Percentiles rank a stretch among this genome's conserved stretches.
phyloP scores from a whole-genome alignment of 2,329 filamentous ascomycete species.

The Pseudogymnoascus sp. region DNA sequence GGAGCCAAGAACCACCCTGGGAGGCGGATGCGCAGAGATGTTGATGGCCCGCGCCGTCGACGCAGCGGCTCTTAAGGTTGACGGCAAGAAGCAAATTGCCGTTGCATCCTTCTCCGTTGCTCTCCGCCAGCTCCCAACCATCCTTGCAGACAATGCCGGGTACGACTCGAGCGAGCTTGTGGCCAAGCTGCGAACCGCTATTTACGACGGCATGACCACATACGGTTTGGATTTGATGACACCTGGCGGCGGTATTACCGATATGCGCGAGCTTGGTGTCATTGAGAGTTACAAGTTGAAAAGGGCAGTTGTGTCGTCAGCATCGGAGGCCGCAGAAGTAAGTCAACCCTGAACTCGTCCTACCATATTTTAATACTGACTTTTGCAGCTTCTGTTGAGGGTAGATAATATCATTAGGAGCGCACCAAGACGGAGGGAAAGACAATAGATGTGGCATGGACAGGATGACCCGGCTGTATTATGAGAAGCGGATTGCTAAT shows the following conservation, averaged over 20 bases:
- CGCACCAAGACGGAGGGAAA: constrained; percentile 74
- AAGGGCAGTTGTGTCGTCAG: constrained; percentile 92
- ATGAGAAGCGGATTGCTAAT: constrained; percentile 20
- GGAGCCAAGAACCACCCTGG: constrained; percentile 87
- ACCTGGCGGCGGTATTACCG: constrained; percentile 83
- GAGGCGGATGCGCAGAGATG: constrained; percentile 97
- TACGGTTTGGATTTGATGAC: constrained; percentile 85
- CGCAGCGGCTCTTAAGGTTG: constrained; percentile 83
- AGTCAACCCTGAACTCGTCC: constrained; percentile 29
- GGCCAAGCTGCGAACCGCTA: constrained; percentile 80
- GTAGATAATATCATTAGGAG: constrained; percentile 98
- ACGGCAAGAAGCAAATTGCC: constrained; percentile 93
- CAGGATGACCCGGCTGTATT: constrained; percentile 23
- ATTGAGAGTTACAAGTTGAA: constrained; percentile 99
- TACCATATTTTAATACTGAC: constrained; percentile 26
- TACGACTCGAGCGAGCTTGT: constrained; percentile 93
- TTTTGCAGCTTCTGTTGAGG: constrained; percentile 66
- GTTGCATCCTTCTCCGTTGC: constrained; percentile 85
- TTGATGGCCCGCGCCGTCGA: constrained; percentile 98
- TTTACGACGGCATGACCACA: constrained; percentile 89
- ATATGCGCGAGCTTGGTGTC: constrained; percentile 92
- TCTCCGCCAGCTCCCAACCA: constrained; percentile 87
- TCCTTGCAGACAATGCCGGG: constrained; percentile 94
- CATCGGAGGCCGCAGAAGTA: constrained; percentile 93
- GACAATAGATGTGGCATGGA: constrained; percentile 44